Percentiles rank a stretch among this genome's conserved stretches.
These are phyloP conservation scores for Lentinula sp. DNA, from an alignment of 768 basidiomycete species.

Conservation along the genomic window DNA sequence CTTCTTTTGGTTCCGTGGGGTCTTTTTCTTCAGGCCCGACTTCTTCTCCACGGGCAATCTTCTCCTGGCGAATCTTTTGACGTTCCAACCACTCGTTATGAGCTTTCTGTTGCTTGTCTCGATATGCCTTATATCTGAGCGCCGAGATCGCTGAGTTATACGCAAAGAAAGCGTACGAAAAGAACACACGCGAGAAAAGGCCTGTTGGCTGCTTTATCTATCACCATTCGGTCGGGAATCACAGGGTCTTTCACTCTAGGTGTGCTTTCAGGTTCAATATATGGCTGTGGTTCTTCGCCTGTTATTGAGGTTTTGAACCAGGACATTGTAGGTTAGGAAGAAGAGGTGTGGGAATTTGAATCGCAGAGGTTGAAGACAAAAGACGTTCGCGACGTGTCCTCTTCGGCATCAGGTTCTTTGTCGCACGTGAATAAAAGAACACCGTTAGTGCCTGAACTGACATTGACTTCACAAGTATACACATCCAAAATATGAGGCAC, in stretches of 20 bases:
- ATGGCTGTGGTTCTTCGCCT: constrained; percentile 29
- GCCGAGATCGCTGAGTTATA: background rate
- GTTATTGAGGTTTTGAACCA: constrained; percentile 47
- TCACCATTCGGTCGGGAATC: constrained; percentile 65
- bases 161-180: background rate
- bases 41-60: constrained; percentile 66
- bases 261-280: constrained; percentile 32
- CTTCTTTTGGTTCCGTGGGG: constrained; percentile 53
- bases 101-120: constrained; percentile 49
- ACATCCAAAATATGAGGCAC: constrained; percentile 9
- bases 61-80: constrained; percentile 66
- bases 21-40: constrained; percentile 70
- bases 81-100: constrained; percentile 64
- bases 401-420: background rate
- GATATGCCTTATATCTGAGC: constrained; percentile 62
- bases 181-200: constrained; percentile 75
- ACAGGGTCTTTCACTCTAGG: constrained; percentile 56
- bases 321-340: constrained; percentile 39
- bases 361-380: background rate
- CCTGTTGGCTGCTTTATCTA: constrained; percentile 76
- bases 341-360: background rate
- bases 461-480: background rate
- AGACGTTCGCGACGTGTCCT: background rate
- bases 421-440: too few species aligned
- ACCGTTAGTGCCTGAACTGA: too few species aligned